Base-by-base conservation (phyloP, 2,329 filamentous ascomycete species). In the Herpomyces periplanetae region DNA sequence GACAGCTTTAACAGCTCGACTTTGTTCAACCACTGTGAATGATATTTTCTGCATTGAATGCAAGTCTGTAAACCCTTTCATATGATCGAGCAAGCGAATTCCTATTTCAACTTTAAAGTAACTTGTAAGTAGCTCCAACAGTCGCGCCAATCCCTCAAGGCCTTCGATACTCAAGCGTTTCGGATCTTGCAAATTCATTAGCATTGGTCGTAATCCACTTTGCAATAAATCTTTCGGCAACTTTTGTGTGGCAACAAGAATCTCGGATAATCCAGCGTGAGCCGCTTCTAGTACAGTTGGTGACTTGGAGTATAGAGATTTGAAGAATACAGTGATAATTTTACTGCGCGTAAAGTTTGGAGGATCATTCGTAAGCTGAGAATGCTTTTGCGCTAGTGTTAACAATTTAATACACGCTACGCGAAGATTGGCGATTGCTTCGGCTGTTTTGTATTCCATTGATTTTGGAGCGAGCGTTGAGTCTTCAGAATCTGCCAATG, bases 21-120 rank as follows among this genome's bases (percentile, higher is more conserved):
- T 65, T 33, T 91, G 73, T 35, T 96, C 84, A 23, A 91, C 68
- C 27, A 88, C 60, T 2, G 63, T 73, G 37, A 96, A 96, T 0
- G 75, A 88, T 2, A 80, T 66, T 31, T 73, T 68, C 34, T 91
- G 73, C 27, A 91, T 43, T 7, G 57, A 51, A 19, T 46, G 49
- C 2, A 65, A 52, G 23, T 88, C 71, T 1, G 75, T 73, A 26
- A 96, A 71, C 5, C 61, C 54, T 33, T 75, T 75, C 39, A 88
- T 63, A 30, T 96, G 80, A 26, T 91, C 75, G 5, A 99, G 47
- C n/a, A 99, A 42, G 10, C 80, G 56, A 10, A 68, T 55, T 4
- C 80, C 84, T 20, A 99, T 96, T 34, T 96, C 80, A 1, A 91
- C 73, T 39, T 96, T 99, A 41, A 99, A 99, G 36, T 96, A 96